Evolutionary conservation across 2,329 filamentous ascomycete genomes (phyloP), one percentile per base, ranked within the genome.

Genomic region (Knoxdaviesia proteae): DNA sequence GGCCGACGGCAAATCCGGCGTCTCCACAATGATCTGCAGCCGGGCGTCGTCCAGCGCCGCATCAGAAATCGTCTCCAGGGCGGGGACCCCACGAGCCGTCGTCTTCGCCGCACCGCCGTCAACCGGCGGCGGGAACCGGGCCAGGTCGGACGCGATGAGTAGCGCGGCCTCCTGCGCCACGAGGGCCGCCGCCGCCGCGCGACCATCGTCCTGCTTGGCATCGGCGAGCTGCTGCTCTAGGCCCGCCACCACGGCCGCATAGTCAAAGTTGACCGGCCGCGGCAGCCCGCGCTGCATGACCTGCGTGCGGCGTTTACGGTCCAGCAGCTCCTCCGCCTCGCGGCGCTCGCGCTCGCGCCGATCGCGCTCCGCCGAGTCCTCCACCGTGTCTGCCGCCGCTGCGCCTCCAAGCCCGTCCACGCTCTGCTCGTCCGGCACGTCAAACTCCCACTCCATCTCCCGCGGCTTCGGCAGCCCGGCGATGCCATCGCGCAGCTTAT

Each of bases 361-460:
- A 56, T 96, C 90, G 34, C 82, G 74, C 49, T 87, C 76, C 10
- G 82, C 84, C 5, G 67, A 65, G 48, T 71, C 68, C 50, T 71
- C 68, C 43, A 71, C 71, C 30, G 68, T 62, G 5, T 60, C 60
- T n/a, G 54, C 51, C 31, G 47, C 58, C 3, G 62, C 53, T 20
- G 20, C 20, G 20, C 20, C 20, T 20, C 20, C 20, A 20, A 20
- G 20, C 20, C 20, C 20, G 50, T 90, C 83, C 11, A 44, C 31
- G 47, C 71, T 64, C 48, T 80, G 69, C 48, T 94, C 86, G 36
- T 92, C 84, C 0, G 88, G 88, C 34, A 93, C 63, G 55, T 94
- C 88, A 39, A 96, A 74, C 50, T 96, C 90, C 80, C 84, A 96
- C 49, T 94, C 87, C 0, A 76, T 80, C 54, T 94, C 84, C 54